Evolutionary conservation across 768 basidiomycete species (phyloP), one percentile per base, ranked within the genome.

Genomic region (Arthromyces matolae): DNA sequence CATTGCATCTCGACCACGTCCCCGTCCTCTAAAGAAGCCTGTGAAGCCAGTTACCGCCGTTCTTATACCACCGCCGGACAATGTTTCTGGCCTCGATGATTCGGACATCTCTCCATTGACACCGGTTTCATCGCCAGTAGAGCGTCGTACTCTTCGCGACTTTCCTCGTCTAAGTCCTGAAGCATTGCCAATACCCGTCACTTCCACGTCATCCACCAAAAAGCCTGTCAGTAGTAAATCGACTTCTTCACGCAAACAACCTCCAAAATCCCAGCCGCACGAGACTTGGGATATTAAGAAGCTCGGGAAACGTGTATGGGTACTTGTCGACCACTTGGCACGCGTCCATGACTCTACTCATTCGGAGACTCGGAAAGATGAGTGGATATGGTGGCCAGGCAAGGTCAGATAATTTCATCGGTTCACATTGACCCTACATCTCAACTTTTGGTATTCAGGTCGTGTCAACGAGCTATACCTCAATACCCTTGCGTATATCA

Each of bases 341-440:
- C 50, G 59, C 9, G 59, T 75, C 13, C 66, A 63, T 7, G 64
- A 69, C 63, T 58, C n/a, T 56, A 58, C 18, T 54, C 64, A 18
- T 39, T 58, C 18, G 56, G 60, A 28, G 60, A 59, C 42, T 37
- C 34, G 44, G 24, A 60, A 58, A 2, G 62, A 50, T 10, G 64
- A 65, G 24, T 53, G 61, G 47, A 63, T 80, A 31, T 89, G 86
- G 86, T 89, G 86, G 86, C 86, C 86, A 18, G 83, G 73, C 23
- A 74, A 76, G 70, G 86, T 86, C 70, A 64, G 20, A 44, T 8
- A 39, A 20, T 51, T 47, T 50, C 47, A 45, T 50, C 50, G 34
- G 42, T 29, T n/a, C 31, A 35, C 41, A 27, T 20, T 36, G n/a
- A n/a, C n/a, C n/a, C 23, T 32, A 10, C 22, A 24, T 40, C 8